These are phyloP conservation scores for Suhomyces terraborum DNA, from an alignment of 1,139 yeast species.

Conservation along the genomic window DNA sequence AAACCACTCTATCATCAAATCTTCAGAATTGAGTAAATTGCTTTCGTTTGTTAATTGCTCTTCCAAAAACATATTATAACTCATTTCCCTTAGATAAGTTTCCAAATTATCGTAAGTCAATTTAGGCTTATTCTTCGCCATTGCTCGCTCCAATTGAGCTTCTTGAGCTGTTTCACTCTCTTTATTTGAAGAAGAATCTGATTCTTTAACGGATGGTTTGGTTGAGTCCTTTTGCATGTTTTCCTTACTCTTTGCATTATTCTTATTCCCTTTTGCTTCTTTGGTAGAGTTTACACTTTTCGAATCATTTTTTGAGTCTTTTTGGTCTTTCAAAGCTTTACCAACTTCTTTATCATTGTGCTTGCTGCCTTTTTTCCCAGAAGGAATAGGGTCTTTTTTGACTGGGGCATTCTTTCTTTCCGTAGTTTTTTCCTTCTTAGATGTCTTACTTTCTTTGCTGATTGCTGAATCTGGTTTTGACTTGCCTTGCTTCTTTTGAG, in stretches of 20 bases:
- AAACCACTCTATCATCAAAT: constrained; percentile 54
- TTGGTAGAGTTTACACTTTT: neutral
- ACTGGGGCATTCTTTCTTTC: too few relatives aligned
- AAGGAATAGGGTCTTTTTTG: neutral
- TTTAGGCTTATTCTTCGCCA: constrained; percentile 1
- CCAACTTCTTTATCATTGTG: neutral
- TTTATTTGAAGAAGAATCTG: neutral
- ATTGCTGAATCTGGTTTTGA: neutral
- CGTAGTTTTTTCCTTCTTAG: neutral
- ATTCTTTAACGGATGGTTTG: neutral
- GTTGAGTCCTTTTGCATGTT: neutral
- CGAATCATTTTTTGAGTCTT: neutral
- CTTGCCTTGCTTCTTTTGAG: neutral
- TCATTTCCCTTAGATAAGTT: constrained; percentile 59
- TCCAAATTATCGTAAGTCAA: constrained; percentile 51
- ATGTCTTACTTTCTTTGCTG: neutral
- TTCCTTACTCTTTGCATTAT: neutral
- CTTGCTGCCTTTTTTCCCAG: neutral
- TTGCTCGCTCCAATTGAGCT: neutral
- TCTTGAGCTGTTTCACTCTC: neutral
- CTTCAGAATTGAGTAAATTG: constrained; percentile 35
- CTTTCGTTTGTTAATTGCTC: constrained; percentile 52
- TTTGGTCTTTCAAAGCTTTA: neutral
- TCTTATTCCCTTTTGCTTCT: neutral
- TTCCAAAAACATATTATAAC: constrained; percentile 63